Evolutionary conservation across 2,329 filamentous ascomycete species (phyloP), one percentile per base, ranked within the genome.

Genomic region (Apiospora sp.): DNA sequence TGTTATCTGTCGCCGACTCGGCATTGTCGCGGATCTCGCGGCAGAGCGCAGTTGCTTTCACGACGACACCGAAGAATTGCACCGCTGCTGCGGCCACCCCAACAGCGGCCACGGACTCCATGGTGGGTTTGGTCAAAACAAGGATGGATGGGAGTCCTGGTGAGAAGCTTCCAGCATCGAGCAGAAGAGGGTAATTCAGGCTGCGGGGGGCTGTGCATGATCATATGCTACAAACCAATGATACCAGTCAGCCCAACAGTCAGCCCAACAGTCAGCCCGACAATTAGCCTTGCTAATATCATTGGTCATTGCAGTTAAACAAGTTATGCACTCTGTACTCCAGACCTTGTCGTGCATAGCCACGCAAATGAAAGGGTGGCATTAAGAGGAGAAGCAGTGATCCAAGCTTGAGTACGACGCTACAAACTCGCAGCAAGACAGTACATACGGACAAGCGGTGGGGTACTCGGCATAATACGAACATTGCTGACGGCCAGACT

Each of bases 61-160:
- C 19, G 8, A 22, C 58, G 1, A 64, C 34, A 34, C 34, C 58
- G 30, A 64, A 37, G 58, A 64, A 64, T 5, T 64, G 58, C 58
- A 64, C 30, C 19, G 58, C 58, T 4, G 34, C 58, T 0, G 58
- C 58, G 34, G 58, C 34, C 7, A 64, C 58, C 12, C 58, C 19
- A 12, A 64, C 19, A 64, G 58, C 58, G 4, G 58, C 34, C 58
- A 64, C 30, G 19, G 58, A n/a, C 34, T 64, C 58, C 58, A 64
- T 64, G 1, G 7, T 4, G 27, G 27, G 27, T 34, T 34, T 34
- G 27, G 7, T 19, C 51, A 58, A 5, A 14, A 30, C 48, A 24
- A 12, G 22, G 14, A 58, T 34, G 24, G 6, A 27, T 27, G 24
- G 5, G 27, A 14, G 1, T 2, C 16, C 1, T 1, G 27, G 14